phyloP scores from a whole-genome alignment of 495 filamentous ascomycete species.

The Parachaetomium inaequale region DNA sequence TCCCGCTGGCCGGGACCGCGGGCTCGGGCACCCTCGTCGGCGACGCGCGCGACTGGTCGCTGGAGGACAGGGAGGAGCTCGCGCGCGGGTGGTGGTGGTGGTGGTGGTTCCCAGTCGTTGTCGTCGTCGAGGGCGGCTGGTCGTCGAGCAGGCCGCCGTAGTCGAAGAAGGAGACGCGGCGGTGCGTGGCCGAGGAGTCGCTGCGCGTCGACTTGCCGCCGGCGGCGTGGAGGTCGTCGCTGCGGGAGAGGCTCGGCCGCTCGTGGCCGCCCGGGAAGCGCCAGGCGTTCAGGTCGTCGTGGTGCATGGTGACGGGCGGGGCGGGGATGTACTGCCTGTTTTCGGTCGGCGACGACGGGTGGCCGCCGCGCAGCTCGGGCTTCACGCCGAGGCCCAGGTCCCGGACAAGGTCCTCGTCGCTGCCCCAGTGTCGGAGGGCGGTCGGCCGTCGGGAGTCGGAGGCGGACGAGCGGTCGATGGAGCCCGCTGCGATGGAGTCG shows the following conservation, averaged over 20 bases:
- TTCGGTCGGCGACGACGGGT: slow-evolving; percentile 27
- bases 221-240: slow-evolving; percentile 30
- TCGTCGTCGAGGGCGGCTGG: slow-evolving; percentile 12
- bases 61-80: slow-evolving; percentile 30
- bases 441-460: slow-evolving; percentile 45
- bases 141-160: slow-evolving; percentile 61
- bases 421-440: slow-evolving; percentile 67
- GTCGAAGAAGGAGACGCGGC: slow-evolving; percentile 65
- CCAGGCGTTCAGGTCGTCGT: slow-evolving; percentile 38
- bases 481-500: slow-evolving; percentile 44
- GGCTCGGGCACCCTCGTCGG: slow-evolving; percentile 32
- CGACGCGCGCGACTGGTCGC: slow-evolving; percentile 26
- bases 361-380: slow-evolving; percentile 50
- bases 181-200: slow-evolving; percentile 42
- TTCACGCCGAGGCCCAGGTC: slow-evolving; percentile 65
- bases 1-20: slow-evolving; percentile 31
- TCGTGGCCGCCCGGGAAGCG: slow-evolving; percentile 34
- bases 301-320: slow-evolving; percentile 26
- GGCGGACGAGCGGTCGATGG: slow-evolving; percentile 44
- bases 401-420: slow-evolving; percentile 73
- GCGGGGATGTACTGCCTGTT: slow-evolving; percentile 29
- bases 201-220: slow-evolving; percentile 29
- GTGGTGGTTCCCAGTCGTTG: background rate
- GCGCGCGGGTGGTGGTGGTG: slow-evolving; percentile 30
- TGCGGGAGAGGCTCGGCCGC: slow-evolving; percentile 26